Evolutionary conservation across 495 filamentous ascomycete species (phyloP).

Genomic region (Penicillium manginii): DNA sequence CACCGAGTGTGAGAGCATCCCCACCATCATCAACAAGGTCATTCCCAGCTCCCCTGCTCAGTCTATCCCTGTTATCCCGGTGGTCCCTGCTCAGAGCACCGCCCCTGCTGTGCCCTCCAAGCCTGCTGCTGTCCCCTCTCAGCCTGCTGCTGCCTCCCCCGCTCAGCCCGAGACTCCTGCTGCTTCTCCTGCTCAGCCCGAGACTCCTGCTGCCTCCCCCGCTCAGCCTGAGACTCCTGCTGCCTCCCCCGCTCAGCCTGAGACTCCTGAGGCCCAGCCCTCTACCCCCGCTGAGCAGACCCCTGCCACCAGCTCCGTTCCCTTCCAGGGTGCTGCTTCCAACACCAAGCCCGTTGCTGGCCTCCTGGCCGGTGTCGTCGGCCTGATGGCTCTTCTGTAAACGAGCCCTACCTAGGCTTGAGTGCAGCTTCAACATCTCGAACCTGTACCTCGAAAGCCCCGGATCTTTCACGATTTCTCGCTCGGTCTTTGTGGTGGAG

Average conservation of each 20-base stretch:
- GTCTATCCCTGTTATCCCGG: slow-evolving; percentile 9
- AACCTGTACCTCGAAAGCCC: slow-evolving; percentile 5
- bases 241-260: slow-evolving; percentile 7
- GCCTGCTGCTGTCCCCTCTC: background rate
- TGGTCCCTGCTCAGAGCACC: slow-evolving; percentile 7
- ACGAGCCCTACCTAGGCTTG: slow-evolving; percentile 12
- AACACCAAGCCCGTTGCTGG: slow-evolving; percentile 40
- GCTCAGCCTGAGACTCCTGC: slow-evolving; percentile 12
- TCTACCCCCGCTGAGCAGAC: slow-evolving; percentile 4
- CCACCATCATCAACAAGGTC: slow-evolving; percentile 33
- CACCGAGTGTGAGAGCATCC: slow-evolving; percentile 32
- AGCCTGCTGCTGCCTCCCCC: background rate
- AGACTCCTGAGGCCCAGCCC: slow-evolving; percentile 11
- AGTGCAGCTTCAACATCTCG: background rate
- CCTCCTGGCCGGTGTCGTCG: slow-evolving; percentile 44
- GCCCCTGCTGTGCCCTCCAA: slow-evolving; percentile 13
- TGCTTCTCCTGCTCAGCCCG: slow-evolving; percentile 7
- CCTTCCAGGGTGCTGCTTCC: slow-evolving; percentile 41
- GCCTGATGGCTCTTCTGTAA: slow-evolving; percentile 46
- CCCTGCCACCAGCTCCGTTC: slow-evolving; percentile 13
- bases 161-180: slow-evolving; percentile 9
- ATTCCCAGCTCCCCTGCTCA: slow-evolving; percentile 17
- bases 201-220: slow-evolving; percentile 6
- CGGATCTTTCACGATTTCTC: slow-evolving; percentile 5
- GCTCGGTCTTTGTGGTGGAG: slow-evolving; percentile 26